These are phyloP conservation scores for Mycena rebaudengoi DNA, from an alignment of 768 basidiomycete genomes.

Conservation along the genomic window DNA sequence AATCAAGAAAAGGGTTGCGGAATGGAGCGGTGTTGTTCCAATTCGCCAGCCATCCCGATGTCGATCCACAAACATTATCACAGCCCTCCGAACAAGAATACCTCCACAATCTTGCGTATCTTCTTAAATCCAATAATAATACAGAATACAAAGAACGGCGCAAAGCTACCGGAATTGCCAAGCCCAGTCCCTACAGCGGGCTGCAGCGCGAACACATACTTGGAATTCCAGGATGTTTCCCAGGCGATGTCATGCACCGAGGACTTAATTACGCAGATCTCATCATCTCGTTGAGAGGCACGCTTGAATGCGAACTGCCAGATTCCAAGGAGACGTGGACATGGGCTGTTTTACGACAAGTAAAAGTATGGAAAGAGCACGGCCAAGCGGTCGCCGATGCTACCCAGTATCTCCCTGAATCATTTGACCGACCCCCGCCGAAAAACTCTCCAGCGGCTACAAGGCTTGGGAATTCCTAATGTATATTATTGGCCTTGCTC, in stretches of 20 bases:
- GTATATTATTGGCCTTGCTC: conserved; percentile 15
- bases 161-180: conserved; percentile 22
- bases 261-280: conserved; percentile 23
- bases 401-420: conserved; percentile 22
- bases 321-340: conserved; percentile 36
- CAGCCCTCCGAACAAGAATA: neutral
- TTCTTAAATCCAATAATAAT: neutral
- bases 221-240: conserved; percentile 16
- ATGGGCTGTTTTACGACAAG: conserved; percentile 34
- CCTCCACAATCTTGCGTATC: neutral
- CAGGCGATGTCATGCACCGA: conserved; percentile 30
- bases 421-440: conserved; percentile 34
- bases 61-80: neutral
- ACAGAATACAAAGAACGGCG: conserved; percentile 4
- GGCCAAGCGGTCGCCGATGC: conserved; percentile 19
- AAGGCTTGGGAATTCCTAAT: conserved; percentile 24
- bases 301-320: conserved; percentile 17
- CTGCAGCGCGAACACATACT: conserved; percentile 15
- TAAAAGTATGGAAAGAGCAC: conserved; percentile 23
- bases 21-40: conserved; percentile 28
- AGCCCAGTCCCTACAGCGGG: conserved; percentile 28
- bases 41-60: conserved; percentile 15
- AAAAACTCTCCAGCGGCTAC: conserved; percentile 38
- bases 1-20: conserved; percentile 4
- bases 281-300: conserved; percentile 25